phyloP scores from a whole-genome alignment of 768 basidiomycete species.

The Mycena floridula region DNA sequence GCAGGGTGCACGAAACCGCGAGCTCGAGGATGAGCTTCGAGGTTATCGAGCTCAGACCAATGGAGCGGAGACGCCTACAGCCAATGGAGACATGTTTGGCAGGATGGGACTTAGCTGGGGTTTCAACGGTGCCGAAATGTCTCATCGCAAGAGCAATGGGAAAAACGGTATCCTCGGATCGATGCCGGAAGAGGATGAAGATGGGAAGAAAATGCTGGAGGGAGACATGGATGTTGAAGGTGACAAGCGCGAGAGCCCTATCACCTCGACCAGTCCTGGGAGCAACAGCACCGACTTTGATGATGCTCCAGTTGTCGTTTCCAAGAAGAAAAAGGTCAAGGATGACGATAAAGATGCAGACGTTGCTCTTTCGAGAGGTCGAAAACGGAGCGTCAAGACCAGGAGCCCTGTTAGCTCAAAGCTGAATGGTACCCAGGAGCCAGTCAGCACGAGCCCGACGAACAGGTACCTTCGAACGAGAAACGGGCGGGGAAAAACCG shows the following conservation, averaged over 20 bases:
- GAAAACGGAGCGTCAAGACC: not conserved
- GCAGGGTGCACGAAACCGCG: conserved; percentile 72
- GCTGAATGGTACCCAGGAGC: not conserved
- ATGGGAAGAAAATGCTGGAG: not conserved
- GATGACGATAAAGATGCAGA: not conserved
- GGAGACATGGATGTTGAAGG: not conserved
- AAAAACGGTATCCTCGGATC: not conserved
- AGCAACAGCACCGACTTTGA: no score
- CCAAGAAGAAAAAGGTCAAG: not conserved
- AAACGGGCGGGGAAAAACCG: not conserved
- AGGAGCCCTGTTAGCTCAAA: not conserved
- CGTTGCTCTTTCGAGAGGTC: not conserved
- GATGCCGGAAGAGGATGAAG: not conserved
- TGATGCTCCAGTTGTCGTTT: not conserved
- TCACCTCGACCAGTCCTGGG: no score
- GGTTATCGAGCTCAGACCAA: conserved; percentile 16
- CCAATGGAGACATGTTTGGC: not conserved
- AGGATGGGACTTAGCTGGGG: not conserved
- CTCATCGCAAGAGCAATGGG: not conserved
- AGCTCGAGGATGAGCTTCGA: conserved; percentile 69
- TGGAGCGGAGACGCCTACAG: no score
- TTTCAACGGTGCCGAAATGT: not conserved
- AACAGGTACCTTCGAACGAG: not conserved
- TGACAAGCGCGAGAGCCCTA: no score
- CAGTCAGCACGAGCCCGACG: not conserved